These are phyloP conservation scores for Gastrolobium bilobum DNA, from an alignment of 306 rosid species.

Conservation along the genomic window DNA sequence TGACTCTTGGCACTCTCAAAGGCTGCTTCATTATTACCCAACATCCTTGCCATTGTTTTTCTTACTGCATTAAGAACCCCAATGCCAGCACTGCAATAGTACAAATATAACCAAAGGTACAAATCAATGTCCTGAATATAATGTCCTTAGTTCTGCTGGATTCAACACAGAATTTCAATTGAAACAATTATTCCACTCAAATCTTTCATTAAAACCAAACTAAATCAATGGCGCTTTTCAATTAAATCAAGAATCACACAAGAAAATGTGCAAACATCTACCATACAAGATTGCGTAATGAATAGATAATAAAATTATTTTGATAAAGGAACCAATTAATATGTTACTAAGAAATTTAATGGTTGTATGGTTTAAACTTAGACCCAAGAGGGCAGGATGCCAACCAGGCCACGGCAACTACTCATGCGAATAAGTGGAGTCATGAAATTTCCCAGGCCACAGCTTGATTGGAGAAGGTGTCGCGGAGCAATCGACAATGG, in stretches of 20 bases:
- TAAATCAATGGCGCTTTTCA: constrained; percentile 22
- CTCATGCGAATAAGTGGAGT: not conserved
- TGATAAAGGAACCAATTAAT: constrained; percentile 6
- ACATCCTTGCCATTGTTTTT: constrained; percentile 99
- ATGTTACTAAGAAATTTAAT: not conserved
- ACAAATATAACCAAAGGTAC: constrained; percentile 48
- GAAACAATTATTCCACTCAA: constrained; percentile 30
- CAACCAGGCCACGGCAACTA: not conserved
- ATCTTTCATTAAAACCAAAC: constrained; percentile 19
- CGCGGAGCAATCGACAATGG: too few relatives aligned
- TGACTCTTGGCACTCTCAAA: constrained; percentile 89
- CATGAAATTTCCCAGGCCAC: not conserved
- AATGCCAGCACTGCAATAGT: constrained; percentile 91
- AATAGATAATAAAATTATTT: not conserved
- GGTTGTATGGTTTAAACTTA: not conserved
- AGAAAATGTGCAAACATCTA: constrained; percentile 8
- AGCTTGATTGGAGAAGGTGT: too few relatives aligned
- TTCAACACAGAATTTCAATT: constrained; percentile 28
- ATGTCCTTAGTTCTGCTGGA: constrained; percentile 26
- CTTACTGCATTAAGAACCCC: constrained; percentile 94
- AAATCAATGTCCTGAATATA: constrained; percentile 37
- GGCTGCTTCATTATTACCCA: constrained; percentile 91
- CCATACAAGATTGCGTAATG: not conserved
- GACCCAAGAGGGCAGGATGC: not conserved
- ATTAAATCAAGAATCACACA: constrained; percentile 16